Conservation (phyloP, 2,329 filamentous ascomycete genomes). For the Neurospora crassa region DNA sequence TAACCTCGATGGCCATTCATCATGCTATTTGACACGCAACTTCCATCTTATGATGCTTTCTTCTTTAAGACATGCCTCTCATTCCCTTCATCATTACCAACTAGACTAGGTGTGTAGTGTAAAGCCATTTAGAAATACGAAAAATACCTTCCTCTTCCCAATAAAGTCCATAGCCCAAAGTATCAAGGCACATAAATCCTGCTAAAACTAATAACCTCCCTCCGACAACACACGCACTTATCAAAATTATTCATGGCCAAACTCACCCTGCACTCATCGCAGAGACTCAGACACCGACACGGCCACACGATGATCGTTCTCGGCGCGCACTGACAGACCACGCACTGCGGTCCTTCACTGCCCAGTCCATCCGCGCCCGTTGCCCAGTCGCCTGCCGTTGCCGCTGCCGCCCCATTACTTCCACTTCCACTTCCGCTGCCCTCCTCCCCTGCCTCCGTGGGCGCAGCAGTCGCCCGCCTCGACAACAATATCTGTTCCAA, state of each 20-base stretch:
- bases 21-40: not conserved
- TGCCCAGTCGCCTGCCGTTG: constrained; percentile 39
- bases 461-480: constrained; percentile 25
- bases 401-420: too few species aligned
- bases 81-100: not conserved
- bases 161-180: not conserved
- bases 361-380: constrained; percentile 66
- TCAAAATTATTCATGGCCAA: constrained; percentile 96
- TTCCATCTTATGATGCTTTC: not conserved
- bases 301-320: constrained; percentile 93
- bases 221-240: constrained; percentile 88
- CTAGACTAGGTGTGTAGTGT: not conserved
- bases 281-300: constrained; percentile 86
- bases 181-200: constrained; percentile 74
- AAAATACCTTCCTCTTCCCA: not conserved
- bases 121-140: not conserved
- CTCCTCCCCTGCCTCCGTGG: too few species aligned
- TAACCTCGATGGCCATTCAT: not conserved
- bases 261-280: constrained; percentile 89
- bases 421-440: too few species aligned
- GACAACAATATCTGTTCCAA: constrained; percentile 52
- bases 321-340: constrained; percentile 82
- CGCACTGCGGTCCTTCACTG: constrained; percentile 67
- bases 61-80: not conserved
- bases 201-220: constrained; percentile 81